phyloP scores from a whole-genome alignment of 306 rosid genomes.

The Pachyrhizus erosus region DNA sequence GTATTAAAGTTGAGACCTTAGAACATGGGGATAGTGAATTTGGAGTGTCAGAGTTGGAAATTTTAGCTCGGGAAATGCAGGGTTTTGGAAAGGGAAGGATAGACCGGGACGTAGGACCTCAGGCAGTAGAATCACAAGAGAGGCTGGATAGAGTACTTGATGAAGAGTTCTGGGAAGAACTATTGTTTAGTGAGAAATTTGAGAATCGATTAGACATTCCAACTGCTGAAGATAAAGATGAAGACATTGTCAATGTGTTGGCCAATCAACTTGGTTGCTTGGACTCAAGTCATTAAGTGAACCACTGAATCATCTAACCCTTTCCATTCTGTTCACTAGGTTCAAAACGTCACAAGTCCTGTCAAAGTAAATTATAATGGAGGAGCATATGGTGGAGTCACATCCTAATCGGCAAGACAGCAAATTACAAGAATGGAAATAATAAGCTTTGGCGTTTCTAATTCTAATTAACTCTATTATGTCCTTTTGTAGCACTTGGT shows the following conservation, averaged over 20 bases:
- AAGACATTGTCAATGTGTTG: slow-evolving; percentile 58
- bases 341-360: not conserved
- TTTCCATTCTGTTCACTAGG: slow-evolving; percentile 30
- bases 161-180: slow-evolving; percentile 64
- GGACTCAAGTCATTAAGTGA: slow-evolving; percentile 59
- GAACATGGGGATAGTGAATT: slow-evolving; percentile 53
- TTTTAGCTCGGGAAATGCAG: slow-evolving; percentile 81
- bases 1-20: slow-evolving; percentile 62
- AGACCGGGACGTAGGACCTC: slow-evolving; percentile 51
- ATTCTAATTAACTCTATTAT: slow-evolving; percentile 53
- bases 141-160: slow-evolving; percentile 65
- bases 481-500: slow-evolving; percentile 42
- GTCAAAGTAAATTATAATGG: not conserved
- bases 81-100: slow-evolving; percentile 59
- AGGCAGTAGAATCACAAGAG: slow-evolving; percentile 48
- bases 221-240: slow-evolving; percentile 38
- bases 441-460: slow-evolving; percentile 47
- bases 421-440: slow-evolving; percentile 44
- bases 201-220: slow-evolving; percentile 48
- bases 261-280: slow-evolving; percentile 58
- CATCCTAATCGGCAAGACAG: slow-evolving; percentile 44
- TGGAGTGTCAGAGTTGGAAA: slow-evolving; percentile 79
- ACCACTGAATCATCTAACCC: slow-evolving; percentile 34
- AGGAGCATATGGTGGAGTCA: slow-evolving; percentile 24
- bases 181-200: slow-evolving; percentile 44